Conservation (phyloP, 1,284 basidiomycete species). For the Rhodofomes roseus region DNA sequence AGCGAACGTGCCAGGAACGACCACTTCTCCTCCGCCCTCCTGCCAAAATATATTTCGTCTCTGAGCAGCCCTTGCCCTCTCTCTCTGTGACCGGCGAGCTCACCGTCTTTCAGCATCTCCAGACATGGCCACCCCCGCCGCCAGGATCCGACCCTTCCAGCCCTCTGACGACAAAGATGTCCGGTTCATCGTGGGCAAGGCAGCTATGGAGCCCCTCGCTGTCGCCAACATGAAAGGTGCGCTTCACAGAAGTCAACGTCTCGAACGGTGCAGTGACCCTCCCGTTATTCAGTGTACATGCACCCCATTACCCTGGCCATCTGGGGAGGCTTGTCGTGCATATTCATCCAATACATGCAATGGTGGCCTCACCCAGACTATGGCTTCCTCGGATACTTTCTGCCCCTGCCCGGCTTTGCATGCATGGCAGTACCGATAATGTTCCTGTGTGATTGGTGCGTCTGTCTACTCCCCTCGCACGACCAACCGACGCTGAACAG, state of each 20-base stretch:
- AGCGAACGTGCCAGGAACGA: slow-evolving; percentile 10
- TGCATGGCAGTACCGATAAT: slow-evolving; percentile 61
- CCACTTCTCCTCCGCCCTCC: background rate
- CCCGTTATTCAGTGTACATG: slow-evolving; percentile 44
- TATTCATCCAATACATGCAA: slow-evolving; percentile 55
- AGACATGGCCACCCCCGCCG: slow-evolving; percentile 28
- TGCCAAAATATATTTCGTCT: background rate
- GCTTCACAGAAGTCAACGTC: slow-evolving; percentile 11
- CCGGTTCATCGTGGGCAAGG: slow-evolving; percentile 65
- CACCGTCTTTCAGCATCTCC: background rate
- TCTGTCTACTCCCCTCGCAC: background rate
- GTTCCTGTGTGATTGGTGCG: slow-evolving; percentile 69
- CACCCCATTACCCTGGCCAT: slow-evolving; percentile 55
- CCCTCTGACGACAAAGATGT: slow-evolving; percentile 52
- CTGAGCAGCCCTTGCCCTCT: background rate
- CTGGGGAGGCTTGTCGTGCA: slow-evolving; percentile 58
- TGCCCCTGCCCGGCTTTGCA: slow-evolving; percentile 63
- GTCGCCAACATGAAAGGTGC: slow-evolving; percentile 63
- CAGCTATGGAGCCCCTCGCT: slow-evolving; percentile 68
- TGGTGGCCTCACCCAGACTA: slow-evolving; percentile 56
- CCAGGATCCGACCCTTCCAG: slow-evolving; percentile 53
- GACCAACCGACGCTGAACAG: background rate
- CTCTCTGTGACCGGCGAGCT: background rate
- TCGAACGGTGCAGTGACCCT: slow-evolving; percentile 1
- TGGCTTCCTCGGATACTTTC: slow-evolving; percentile 48